phyloP scores from a whole-genome alignment of 495 filamentous ascomycete genomes.

The Lophium mytilinum region DNA sequence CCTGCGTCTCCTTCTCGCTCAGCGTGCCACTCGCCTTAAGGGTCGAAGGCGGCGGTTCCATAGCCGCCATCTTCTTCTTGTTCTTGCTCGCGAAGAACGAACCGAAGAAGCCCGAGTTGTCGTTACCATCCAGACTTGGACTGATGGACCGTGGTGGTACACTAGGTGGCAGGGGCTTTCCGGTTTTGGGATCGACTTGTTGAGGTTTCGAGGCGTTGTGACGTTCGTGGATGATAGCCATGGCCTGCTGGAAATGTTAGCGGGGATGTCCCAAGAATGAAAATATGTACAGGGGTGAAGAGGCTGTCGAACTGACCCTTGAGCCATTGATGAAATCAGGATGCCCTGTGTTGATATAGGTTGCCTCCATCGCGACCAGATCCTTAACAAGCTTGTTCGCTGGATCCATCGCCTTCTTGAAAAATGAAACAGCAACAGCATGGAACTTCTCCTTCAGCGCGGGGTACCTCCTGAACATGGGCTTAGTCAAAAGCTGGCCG shows the following conservation, averaged over 20 bases:
- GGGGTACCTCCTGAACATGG: constrained; percentile 86
- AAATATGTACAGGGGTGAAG: too few species aligned
- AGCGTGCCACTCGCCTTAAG: constrained; percentile 90
- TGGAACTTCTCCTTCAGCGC: constrained; percentile 95
- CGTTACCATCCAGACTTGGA: constrained; percentile 47
- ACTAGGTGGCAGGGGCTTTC: constrained; percentile 75
- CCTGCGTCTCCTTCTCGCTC: constrained; percentile 83
- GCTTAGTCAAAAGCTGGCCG: constrained; percentile 78
- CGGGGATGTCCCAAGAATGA: too few species aligned
- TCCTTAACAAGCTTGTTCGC: constrained; percentile 95
- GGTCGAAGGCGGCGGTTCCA: constrained; percentile 88
- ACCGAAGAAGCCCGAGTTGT: constrained; percentile 79
- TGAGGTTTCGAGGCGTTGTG: constrained; percentile 74
- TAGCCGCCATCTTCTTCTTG: constrained; percentile 99
- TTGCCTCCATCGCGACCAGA: constrained; percentile 88
- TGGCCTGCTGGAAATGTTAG: constrained; percentile 42
- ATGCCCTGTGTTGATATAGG: constrained; percentile 97
- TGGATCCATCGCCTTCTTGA: constrained; percentile 95
- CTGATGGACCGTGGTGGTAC: constrained; percentile 62
- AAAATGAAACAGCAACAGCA: constrained; percentile 85
- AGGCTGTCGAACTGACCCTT: constrained; percentile 29
- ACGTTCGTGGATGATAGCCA: constrained; percentile 94
- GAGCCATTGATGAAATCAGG: constrained; percentile 92
- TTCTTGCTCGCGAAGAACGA: constrained; percentile 97
- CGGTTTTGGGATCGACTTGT: constrained; percentile 98